Conservation (phyloP, 805 yeast genomes). For the Candida caryicola region DNA sequence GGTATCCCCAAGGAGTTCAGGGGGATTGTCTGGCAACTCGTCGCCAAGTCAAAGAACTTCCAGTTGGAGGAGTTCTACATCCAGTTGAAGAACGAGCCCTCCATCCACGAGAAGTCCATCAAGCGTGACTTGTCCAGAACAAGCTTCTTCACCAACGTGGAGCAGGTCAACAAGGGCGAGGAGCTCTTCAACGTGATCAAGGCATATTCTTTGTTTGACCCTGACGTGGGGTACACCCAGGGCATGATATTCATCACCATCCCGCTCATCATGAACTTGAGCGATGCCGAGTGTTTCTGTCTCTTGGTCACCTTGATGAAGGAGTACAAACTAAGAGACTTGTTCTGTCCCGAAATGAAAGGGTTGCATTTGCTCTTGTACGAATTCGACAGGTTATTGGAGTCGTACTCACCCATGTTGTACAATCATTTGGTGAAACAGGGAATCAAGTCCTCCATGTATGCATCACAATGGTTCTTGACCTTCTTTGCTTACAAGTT, state of each 20-base stretch:
- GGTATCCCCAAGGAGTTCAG: constrained; percentile 87
- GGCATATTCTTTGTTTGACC: constrained; percentile 81
- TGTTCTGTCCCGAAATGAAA: constrained; percentile 88
- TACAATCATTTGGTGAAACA: constrained; percentile 76
- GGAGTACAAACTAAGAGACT: constrained; percentile 71
- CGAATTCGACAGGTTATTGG: constrained; percentile 86
- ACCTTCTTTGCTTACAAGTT: constrained; percentile 94
- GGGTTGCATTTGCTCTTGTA: constrained; percentile 82
- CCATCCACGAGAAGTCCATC: constrained; percentile 72
- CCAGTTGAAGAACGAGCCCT: constrained; percentile 45
- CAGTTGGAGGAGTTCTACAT: constrained; percentile 59
- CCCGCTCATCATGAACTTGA: constrained; percentile 78
- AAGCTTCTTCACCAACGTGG: constrained; percentile 63
- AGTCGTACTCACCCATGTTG: constrained; percentile 69
- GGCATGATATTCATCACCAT: constrained; percentile 95
- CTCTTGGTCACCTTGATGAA: constrained; percentile 80
- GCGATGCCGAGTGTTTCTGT: constrained; percentile 82
- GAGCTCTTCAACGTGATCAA: constrained; percentile 73
- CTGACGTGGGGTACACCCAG: constrained; percentile 95
- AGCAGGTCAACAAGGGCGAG: constrained; percentile 53
- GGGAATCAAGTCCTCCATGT: constrained; percentile 91
- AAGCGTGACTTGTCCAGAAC: constrained; percentile 83
- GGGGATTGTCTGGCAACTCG: constrained; percentile 90
- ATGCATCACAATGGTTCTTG: constrained; percentile 96
- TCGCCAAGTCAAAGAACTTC: constrained; percentile 72